Evolutionary conservation across 345 rosid genomes (phyloP), one percentile per base, ranked within the genome.

Genomic region (Corchorus olitorius): DNA sequence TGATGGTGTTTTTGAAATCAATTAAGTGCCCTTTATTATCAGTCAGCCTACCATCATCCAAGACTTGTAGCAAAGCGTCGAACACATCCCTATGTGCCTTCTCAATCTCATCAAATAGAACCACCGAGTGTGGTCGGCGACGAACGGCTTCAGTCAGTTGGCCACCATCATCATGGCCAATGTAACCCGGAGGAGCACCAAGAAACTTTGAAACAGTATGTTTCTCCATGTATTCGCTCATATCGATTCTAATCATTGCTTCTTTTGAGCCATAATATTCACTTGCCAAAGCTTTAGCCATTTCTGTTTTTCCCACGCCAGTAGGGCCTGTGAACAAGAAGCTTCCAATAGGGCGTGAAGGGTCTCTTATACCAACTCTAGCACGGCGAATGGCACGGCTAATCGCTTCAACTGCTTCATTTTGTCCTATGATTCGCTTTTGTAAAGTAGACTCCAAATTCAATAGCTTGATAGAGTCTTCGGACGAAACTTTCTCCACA

Each of bases 261-360:
- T 70, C 14, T 53, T 34, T 12, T 3, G 59, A 33, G 61, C 60
- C 74, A 70, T 50, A 52, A 10, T 34, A 54, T 27, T 35, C 41
- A 7, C 0, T 9, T 1, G 74, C 62, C 27, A 70, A 34, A 34
- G 74, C 74, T 27, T 70, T 70, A 16, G 74, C 74, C 39, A 70
- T 56, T 86, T 94, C 97, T 0, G 98, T 94, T 75, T 92, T 94
- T 22, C 98, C 97, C 61, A 94, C 97, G 77, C 98, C 97, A 5
- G 97, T 91, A 9, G 97, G 98, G 0, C 97, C 97, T 79, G 88
- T 80, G 89, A 94, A 91, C 2, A 92, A 72, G 81, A 92, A 89
- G n/a, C 90, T 87, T 1, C 97, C 97, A 61, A 94, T 94, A 20
- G 97, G 98, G 22, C 92, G 97, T 9, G 90, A 91, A 0, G 92